Percentiles rank a stretch among this genome's conserved stretches.
phyloP scores from a whole-genome alignment of 2,329 filamentous ascomycete species.

The Dryadomyces quercus-mongolicae region DNA sequence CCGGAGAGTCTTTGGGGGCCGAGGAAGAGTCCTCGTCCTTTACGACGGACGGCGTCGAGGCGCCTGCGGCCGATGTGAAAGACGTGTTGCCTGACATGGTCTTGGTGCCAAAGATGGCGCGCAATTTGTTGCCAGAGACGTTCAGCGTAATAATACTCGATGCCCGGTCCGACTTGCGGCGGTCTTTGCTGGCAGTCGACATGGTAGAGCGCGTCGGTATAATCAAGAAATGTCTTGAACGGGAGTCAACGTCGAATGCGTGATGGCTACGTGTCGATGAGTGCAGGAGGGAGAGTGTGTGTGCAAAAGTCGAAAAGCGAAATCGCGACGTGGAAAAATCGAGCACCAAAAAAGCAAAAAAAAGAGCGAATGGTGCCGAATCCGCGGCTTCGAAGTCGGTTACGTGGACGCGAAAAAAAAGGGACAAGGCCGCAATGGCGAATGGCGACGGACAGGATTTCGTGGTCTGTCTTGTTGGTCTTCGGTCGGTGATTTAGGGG shows the following conservation, averaged over 20 bases:
- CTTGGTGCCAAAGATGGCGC: conserved; percentile 30
- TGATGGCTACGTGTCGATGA: not conserved
- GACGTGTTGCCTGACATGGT: not conserved
- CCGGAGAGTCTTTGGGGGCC: conserved; percentile 29
- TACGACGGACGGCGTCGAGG: conserved; percentile 20
- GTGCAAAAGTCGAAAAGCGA: not conserved
- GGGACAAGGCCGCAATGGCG: not conserved
- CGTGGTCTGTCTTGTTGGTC: not conserved
- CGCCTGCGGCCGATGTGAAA: conserved; percentile 13
- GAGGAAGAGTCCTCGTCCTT: conserved; percentile 16
- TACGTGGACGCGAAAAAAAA: not conserved
- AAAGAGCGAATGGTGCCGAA: not conserved
- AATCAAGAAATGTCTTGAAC: no score
- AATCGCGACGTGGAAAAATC: not conserved
- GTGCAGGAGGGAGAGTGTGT: not conserved
- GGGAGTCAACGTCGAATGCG: not conserved
- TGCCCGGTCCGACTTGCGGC: conserved; percentile 27
- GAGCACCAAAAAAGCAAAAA: not conserved
- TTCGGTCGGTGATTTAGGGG: not conserved
- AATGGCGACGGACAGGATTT: not conserved
- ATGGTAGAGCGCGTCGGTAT: conserved; percentile 13
- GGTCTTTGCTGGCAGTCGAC: conserved; percentile 27
- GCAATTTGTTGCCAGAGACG: conserved; percentile 36
- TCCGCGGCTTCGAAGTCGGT: not conserved
- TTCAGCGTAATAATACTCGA: conserved; percentile 37